Conservation (phyloP, 129 eudicot genomes). For the Centaurea solstitialis region DNA sequence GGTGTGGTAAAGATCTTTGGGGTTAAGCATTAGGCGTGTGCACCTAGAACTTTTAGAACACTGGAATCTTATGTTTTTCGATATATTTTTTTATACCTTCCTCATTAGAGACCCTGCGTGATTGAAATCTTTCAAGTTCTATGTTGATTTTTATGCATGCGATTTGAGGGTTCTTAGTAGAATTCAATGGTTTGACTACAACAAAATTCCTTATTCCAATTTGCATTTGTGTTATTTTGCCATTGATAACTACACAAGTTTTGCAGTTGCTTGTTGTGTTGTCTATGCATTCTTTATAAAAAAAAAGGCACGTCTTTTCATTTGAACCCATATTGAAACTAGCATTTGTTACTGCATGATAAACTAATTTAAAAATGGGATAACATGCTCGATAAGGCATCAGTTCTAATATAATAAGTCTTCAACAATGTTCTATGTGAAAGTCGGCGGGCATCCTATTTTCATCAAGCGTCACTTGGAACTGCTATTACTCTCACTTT, state of each 20-base stretch:
- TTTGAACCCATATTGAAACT: too few relatives aligned
- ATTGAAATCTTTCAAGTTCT: neutral
- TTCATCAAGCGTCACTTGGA: slow-evolving; percentile 92
- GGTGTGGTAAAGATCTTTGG: too few relatives aligned
- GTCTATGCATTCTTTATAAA: slow-evolving; percentile 53
- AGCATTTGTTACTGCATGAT: too few relatives aligned
- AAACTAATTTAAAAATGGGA: too few relatives aligned
- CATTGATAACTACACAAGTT: slow-evolving; percentile 49
- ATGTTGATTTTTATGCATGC: neutral
- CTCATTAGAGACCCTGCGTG: neutral
- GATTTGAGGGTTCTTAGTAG: neutral
- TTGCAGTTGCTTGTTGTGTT: slow-evolving; percentile 72
- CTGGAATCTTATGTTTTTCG: neutral
- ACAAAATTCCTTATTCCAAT: neutral
- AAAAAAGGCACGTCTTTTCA: too few relatives aligned
- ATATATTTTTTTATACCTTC: neutral
- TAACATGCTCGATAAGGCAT: too few relatives aligned
- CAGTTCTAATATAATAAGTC: too few relatives aligned
- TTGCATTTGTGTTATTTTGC: neutral
- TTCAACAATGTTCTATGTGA: slow-evolving; percentile 42
- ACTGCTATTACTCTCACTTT: neutral
- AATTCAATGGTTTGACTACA: slow-evolving; percentile 3
- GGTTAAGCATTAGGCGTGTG: neutral
- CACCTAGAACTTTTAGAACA: neutral
- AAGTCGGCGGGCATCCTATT: slow-evolving; percentile 77